Percentiles rank a stretch among this genome's conserved stretches.
Evolutionary conservation across 208 protist genomes (phyloP).

Genomic region (Trypanosoma vivax): DNA sequence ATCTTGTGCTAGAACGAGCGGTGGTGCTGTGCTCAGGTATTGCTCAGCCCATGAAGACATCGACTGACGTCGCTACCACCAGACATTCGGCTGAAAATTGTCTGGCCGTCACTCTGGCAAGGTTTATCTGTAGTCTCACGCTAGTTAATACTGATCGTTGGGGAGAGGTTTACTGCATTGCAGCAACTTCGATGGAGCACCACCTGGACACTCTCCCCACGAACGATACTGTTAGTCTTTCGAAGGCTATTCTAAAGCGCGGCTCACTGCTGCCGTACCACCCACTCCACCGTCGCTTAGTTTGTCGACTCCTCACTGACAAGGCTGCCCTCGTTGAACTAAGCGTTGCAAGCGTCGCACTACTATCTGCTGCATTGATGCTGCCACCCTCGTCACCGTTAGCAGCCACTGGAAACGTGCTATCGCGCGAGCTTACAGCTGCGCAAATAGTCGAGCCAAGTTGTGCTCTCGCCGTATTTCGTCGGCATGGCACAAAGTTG

Average conservation of each 20-base stretch:
- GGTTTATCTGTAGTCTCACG: slow-evolving; percentile 16
- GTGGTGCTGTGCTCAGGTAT: slow-evolving; percentile 5
- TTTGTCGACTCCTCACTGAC: slow-evolving; percentile 36
- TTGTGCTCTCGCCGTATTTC: slow-evolving; percentile 42
- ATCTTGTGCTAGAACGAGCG: slow-evolving; percentile 21
- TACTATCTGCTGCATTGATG: slow-evolving; percentile 22
- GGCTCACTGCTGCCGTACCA: slow-evolving; percentile 56
- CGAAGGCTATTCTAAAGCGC: slow-evolving; percentile 39
- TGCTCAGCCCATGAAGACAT: neutral
- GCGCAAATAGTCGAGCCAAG: neutral
- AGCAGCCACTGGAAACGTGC: neutral
- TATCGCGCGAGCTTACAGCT: neutral
- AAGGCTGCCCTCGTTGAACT: slow-evolving; percentile 23
- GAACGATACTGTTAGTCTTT: slow-evolving; percentile 10
- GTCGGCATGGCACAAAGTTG: slow-evolving; percentile 36
- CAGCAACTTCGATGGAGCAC: slow-evolving; percentile 26
- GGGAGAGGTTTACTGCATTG: slow-evolving; percentile 39
- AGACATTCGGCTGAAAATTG: too few relatives aligned
- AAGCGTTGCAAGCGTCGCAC: slow-evolving; percentile 10
- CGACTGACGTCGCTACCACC: neutral
- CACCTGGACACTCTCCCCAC: slow-evolving; percentile 8
- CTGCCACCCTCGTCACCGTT: neutral
- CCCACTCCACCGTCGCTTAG: slow-evolving; percentile 45
- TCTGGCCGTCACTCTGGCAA: slow-evolving; percentile 1
- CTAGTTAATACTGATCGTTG: slow-evolving; percentile 38